phyloP scores from a whole-genome alignment of 257 asterid genomes.

The Marsdenia floribunda region DNA sequence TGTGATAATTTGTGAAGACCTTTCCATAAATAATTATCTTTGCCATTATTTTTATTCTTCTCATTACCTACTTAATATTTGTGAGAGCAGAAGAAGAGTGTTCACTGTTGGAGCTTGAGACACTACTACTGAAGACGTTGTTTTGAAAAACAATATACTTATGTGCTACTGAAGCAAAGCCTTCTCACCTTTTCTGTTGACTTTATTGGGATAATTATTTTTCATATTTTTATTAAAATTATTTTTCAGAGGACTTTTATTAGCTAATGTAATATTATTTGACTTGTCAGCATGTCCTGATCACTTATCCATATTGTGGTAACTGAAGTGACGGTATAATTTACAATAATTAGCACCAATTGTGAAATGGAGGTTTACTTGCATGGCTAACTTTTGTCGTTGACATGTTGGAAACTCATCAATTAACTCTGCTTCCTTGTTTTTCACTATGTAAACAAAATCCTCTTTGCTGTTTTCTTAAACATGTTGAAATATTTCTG shows the following conservation, averaged over 20 bases:
- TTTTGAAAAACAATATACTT: background rate
- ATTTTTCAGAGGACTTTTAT: background rate
- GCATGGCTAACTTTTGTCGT: background rate
- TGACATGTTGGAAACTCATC: background rate
- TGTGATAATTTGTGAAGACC: background rate
- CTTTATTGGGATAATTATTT: background rate
- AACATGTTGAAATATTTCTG: background rate
- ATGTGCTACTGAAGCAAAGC: background rate
- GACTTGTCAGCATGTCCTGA: background rate
- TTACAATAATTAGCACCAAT: background rate
- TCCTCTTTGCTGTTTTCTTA: slow-evolving; percentile 5
- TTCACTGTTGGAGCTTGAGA: background rate
- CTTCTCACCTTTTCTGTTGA: background rate
- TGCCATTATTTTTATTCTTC: background rate
- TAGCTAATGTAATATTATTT: background rate
- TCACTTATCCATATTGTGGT: background rate
- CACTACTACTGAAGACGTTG: background rate
- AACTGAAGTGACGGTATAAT: background rate
- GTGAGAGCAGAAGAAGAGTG: background rate
- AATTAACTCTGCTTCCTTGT: background rate
- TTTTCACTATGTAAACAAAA: background rate
- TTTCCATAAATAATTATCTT: background rate
- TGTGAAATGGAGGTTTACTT: background rate
- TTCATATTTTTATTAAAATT: background rate
- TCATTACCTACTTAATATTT: background rate